These are phyloP conservation scores for Xylaria venustula DNA, from an alignment of 495 filamentous ascomycete genomes.

Conservation along the genomic window DNA sequence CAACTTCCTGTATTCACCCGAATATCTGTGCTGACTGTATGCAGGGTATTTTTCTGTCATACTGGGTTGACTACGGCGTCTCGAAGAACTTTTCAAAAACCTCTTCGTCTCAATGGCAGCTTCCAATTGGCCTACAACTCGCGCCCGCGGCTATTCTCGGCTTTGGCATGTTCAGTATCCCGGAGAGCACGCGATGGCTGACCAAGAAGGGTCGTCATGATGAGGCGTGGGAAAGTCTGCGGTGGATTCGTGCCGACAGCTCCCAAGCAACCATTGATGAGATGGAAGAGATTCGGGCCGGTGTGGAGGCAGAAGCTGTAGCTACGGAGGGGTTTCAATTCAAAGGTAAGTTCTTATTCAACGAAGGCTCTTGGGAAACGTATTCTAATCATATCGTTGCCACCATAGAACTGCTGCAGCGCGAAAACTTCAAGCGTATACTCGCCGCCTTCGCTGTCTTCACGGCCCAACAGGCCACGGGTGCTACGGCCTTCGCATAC, in stretches of 20 bases:
- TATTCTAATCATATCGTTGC: conserved; percentile 3
- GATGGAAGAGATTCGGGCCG: conserved; percentile 40
- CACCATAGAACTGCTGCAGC: conserved; percentile 34
- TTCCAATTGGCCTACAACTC: conserved; percentile 51
- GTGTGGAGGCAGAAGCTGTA: conserved; percentile 35
- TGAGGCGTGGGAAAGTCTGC: conserved; percentile 46
- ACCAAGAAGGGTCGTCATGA: conserved; percentile 46
- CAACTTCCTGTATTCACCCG: background rate
- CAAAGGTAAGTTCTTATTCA: conserved; percentile 10
- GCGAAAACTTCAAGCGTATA: conserved; percentile 35
- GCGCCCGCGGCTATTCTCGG: conserved; percentile 44
- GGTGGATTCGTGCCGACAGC: conserved; percentile 48
- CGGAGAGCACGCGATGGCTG: conserved; percentile 51
- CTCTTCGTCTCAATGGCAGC: conserved; percentile 49
- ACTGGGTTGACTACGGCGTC: conserved; percentile 54
- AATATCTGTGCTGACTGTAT: background rate
- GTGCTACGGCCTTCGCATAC: conserved; percentile 34
- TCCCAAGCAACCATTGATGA: conserved; percentile 34
- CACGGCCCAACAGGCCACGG: conserved; percentile 46
- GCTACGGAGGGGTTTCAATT: conserved; percentile 29
- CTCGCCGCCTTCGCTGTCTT: conserved; percentile 49
- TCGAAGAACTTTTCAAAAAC: conserved; percentile 28
- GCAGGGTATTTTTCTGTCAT: conserved; percentile 50
- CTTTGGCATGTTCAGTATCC: conserved; percentile 44
- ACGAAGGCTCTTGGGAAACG: background rate